Evolutionary conservation across 768 basidiomycete genomes (phyloP).

Genomic region (Trametes meyenii): DNA sequence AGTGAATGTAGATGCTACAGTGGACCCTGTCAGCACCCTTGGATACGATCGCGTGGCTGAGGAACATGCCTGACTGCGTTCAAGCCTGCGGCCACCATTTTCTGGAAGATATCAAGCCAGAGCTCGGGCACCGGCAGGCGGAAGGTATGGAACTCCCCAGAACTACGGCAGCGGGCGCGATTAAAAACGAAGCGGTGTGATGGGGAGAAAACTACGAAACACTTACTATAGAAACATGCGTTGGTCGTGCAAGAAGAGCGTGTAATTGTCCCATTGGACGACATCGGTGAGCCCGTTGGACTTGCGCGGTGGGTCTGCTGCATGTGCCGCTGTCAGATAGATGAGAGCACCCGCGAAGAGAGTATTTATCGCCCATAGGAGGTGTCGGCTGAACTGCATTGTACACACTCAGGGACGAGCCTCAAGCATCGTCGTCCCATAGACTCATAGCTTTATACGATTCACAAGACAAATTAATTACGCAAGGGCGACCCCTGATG

Average conservation of each 20-base stretch:
- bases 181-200: background rate
- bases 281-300: conserved; percentile 38
- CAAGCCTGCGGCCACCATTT: conserved; percentile 77
- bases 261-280: conserved; percentile 69
- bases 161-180: conserved; percentile 45
- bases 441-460: too few species aligned
- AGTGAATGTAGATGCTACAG: conserved; percentile 67
- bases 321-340: background rate
- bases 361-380: background rate
- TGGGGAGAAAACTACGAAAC: background rate
- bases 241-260: conserved; percentile 68
- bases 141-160: conserved; percentile 86
- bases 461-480: too few species aligned
- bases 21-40: background rate
- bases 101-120: conserved; percentile 85
- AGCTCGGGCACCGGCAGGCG: conserved; percentile 77
- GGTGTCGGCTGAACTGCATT: background rate
- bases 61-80: conserved; percentile 59
- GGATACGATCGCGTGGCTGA: background rate
- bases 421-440: too few species aligned
- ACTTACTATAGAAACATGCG: conserved; percentile 74
- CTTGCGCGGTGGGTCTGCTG: conserved; percentile 30
- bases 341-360: background rate
- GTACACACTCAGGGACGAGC: too few species aligned
- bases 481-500: too few species aligned